Evolutionary conservation across 2,329 filamentous ascomycete species (phyloP), one percentile per base, ranked within the genome.

Genomic region (Apiospora koreana): DNA sequence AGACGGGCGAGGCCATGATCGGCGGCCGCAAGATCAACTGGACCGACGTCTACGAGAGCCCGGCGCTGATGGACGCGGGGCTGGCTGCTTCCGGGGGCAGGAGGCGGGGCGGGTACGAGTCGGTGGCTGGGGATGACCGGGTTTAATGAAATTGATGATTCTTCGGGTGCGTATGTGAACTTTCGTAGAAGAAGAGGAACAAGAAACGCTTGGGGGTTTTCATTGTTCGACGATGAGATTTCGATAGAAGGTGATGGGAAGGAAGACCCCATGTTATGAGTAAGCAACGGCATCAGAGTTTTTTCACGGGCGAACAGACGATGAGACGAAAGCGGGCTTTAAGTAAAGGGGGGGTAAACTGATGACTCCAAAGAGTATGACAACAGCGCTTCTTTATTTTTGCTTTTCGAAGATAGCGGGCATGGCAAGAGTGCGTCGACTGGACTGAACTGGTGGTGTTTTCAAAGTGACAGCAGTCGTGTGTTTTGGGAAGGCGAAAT

Each of bases 31-130:
- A 87, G 48, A 89, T 99, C 65, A 94, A 98, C 82, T 99, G 98
- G 81, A 93, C 93, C 25, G 89, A 88, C 70, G 89, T 98, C 86
- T 99, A 97, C 81, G 95, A 98, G 81, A 89, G 92, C 25, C 95
- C 95, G 7, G 83, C 86, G 5, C 85, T 91, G 73, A 93, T 94
- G 89, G 81, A 82, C n/a, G 74, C 86, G 64, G 80, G 81, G 4
- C 41, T 76, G n/a, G 72, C 76, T 16, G 70, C 74, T 16, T 82
- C 82, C 25, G 83, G 41, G 41, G 41, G 85, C 80, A 83, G 83
- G 78, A 81, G 84, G 75, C 82, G 80, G 67, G 86, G 86, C 48
- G 85, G 89, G 73, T 92, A 94, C 80, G 87, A 94, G 83, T 83
- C 85, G 25, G 90, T 93, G 38, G 84, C 83, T 18, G 85, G 78